Base-by-base conservation (phyloP, 116 monocot genomes). In the Phalaenopsis hybrid region DNA sequence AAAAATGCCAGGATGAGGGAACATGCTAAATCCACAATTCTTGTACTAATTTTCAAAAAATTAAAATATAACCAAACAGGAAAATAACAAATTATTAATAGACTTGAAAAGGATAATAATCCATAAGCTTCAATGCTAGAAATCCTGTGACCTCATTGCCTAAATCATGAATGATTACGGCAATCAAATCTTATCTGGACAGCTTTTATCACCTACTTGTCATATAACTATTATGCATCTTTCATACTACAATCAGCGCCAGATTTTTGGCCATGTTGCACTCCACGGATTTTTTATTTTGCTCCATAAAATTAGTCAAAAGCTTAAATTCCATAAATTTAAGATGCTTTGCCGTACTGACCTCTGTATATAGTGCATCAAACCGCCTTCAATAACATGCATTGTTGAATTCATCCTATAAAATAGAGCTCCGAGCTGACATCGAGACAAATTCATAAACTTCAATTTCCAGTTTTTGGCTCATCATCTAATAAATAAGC, bases 131-230 rank as follows among this genome's bases (percentile, higher is more conserved):
- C 5, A 10, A 25, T 23, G 21, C 10, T 67, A 67, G 67, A 67
- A 67, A 67, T 25, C 67, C 28, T 2, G 67, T 2, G 67, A 67
- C 28, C 28, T 9, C 25, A 8, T 2, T 28, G 67, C 25, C 23
- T 72, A 8, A 41, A 23, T 37, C 72, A 72, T 33, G 33, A 72
- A 37, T 4, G 4, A 9, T 31, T 28, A 1, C 8, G 13, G 33
- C 25, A 18, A 34, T 70, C 70, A 70, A 33, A 70, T 70, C 70
- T 70, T 70, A 70, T 70, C 70, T 70, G 11, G 70, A 31, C 15
- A 33, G 70, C n/a, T 12, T 31, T 34, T 70, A 70, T 70, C 33
- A 34, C 34, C 25, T 33, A 34, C 10, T 31, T 28, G 8, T 68
- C 4, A 33, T 10, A 34, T 33, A 1, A 20, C 59, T 20, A 61